Evolutionary conservation across 1,284 basidiomycete genomes (phyloP).

Genomic region (Singerocomus inundabilis): DNA sequence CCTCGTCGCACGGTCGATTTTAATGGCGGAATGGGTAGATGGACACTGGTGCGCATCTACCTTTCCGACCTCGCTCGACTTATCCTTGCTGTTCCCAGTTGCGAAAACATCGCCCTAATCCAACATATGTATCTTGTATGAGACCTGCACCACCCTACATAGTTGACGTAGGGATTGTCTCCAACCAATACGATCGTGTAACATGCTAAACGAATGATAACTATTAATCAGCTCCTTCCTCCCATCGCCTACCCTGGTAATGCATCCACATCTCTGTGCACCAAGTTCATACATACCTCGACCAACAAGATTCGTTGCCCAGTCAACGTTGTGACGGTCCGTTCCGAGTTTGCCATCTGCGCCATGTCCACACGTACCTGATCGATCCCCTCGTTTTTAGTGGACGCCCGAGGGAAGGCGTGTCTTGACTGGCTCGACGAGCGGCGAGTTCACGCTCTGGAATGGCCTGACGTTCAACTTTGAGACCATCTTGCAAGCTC

Average conservation of each 20-base stretch:
- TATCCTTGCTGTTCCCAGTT: slow-evolving; percentile 43
- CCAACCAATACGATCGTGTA: slow-evolving; percentile 13
- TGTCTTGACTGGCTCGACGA: slow-evolving; percentile 91
- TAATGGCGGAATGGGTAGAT: slow-evolving; percentile 82
- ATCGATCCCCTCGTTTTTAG: slow-evolving; percentile 39
- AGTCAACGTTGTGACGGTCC: slow-evolving; percentile 89
- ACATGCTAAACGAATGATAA: slow-evolving; percentile 21
- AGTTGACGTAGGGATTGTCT: slow-evolving; percentile 64
- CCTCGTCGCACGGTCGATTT: slow-evolving; percentile 95
- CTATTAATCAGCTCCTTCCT: slow-evolving; percentile 74
- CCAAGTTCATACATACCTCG: slow-evolving; percentile 96
- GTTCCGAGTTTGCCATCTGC: slow-evolving; percentile 31
- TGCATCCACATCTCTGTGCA: slow-evolving; percentile 87
- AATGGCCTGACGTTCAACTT: slow-evolving; percentile 99
- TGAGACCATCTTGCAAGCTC: slow-evolving; percentile 97
- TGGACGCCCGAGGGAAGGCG: slow-evolving; percentile 97
- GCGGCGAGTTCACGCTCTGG: slow-evolving; percentile 98
- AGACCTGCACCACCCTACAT: slow-evolving; percentile 82
- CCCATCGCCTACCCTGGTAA: slow-evolving; percentile 89
- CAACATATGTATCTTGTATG: slow-evolving; percentile 72
- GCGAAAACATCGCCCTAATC: slow-evolving; percentile 72
- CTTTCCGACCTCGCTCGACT: background rate
- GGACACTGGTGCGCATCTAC: slow-evolving; percentile 60
- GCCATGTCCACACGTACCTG: background rate
- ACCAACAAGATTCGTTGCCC: slow-evolving; percentile 98